Evolutionary conservation across 176 grass and related monocot genomes (phyloP).

Genomic region (Hsuehochloa calcarea): DNA sequence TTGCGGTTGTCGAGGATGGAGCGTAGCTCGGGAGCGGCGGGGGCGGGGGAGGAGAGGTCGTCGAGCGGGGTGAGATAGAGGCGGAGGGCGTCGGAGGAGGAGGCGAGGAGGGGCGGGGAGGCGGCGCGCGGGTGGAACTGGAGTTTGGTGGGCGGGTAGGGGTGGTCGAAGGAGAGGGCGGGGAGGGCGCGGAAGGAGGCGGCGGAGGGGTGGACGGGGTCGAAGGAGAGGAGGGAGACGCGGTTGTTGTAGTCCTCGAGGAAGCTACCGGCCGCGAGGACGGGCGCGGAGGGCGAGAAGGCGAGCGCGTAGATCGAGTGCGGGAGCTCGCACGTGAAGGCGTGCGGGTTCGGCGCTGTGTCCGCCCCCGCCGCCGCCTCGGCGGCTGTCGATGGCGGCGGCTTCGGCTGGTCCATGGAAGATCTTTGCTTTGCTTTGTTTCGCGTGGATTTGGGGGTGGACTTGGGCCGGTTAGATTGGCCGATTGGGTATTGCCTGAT

Average conservation of each 20-base stretch:
- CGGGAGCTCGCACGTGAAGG: constrained; percentile 78
- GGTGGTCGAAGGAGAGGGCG: constrained; percentile 81
- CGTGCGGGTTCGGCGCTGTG: constrained; percentile 53
- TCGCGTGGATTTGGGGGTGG: neutral
- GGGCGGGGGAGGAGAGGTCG: constrained; percentile 27
- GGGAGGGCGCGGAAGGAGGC: constrained; percentile 69
- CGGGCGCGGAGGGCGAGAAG: constrained; percentile 58
- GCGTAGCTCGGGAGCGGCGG: constrained; percentile 51
- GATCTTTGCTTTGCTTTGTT: neutral
- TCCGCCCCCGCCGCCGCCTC: constrained; percentile 15
- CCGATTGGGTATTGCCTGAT: neutral
- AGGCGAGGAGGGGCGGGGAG: constrained; percentile 59
- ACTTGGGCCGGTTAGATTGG: neutral
- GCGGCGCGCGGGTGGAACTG: constrained; percentile 69
- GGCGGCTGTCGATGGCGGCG: constrained; percentile 31
- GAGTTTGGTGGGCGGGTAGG: constrained; percentile 92
- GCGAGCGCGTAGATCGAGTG: constrained; percentile 93
- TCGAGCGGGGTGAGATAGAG: constrained; percentile 68
- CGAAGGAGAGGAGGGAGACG: constrained; percentile 75
- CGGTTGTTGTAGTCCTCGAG: constrained; percentile 78
- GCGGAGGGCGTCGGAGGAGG: constrained; percentile 74
- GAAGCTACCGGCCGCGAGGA: constrained; percentile 84
- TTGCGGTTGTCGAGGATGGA: constrained; percentile 87
- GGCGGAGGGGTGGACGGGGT: constrained; percentile 54
- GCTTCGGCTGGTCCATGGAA: constrained; percentile 45